Conservation (phyloP, 129 eudicot species). For the Artemisia argyi region DNA sequence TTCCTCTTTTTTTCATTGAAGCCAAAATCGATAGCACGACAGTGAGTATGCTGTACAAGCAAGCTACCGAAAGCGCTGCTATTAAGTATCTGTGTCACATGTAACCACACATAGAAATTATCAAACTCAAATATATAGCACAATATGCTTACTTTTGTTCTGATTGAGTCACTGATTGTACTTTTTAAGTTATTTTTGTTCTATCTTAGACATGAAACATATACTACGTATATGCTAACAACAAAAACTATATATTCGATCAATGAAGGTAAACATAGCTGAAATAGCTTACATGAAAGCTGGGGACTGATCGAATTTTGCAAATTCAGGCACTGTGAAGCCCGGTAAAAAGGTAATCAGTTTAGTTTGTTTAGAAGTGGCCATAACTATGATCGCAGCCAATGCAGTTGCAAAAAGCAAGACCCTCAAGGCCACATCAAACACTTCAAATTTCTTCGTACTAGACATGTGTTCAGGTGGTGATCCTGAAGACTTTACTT, state of each 20-base stretch:
- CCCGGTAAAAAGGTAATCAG: conserved; percentile 23
- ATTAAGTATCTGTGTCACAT: conserved; percentile 56
- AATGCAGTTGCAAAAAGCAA: conserved; percentile 46
- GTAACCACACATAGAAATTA: too few species aligned
- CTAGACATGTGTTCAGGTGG: not conserved
- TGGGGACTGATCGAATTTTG: conserved; percentile 57
- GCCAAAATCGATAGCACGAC: conserved; percentile 30
- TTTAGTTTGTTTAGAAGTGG: conserved; percentile 48
- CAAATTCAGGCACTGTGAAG: not conserved
- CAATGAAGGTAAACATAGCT: too few species aligned
- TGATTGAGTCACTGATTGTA: too few species aligned
- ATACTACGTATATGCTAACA: too few species aligned
- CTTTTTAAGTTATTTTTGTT: too few species aligned
- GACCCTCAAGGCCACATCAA: conserved; percentile 37
- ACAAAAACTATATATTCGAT: not conserved
- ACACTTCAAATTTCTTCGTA: not conserved
- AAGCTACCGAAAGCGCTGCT: conserved; percentile 67
- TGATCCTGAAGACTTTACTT: not conserved
- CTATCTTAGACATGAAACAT: too few species aligned
- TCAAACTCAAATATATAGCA: too few species aligned
- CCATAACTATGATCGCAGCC: conserved; percentile 58
- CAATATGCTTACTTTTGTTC: too few species aligned
- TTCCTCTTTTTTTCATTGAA: conserved; percentile 40
- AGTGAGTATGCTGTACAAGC: conserved; percentile 60
- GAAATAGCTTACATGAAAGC: conserved; percentile 60